Base-by-base conservation (phyloP, 495 filamentous ascomycete species). In the Articulospora tetracladia region DNA sequence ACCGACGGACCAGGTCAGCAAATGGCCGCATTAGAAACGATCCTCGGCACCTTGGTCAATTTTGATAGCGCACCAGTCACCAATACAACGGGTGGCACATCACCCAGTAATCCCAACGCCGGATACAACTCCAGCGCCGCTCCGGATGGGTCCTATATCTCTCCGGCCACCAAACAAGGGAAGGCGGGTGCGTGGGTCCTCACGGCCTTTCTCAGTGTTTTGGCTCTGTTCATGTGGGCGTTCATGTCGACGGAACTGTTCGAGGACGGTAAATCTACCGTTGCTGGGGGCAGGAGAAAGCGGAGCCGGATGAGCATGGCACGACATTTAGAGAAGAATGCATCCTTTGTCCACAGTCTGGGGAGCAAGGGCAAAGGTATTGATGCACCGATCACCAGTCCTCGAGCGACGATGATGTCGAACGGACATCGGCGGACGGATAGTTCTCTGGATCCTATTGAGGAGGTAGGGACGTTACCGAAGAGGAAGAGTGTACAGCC, bases 11-110 rank as follows among this genome's bases (percentile, higher is more conserved):
- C 89, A 19, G 87, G 88, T 0, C 81, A 90, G 73, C 81, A 90
- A 69, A 82, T 92, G 80, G 79, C 77, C 34, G 89, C 86, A 3
- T 72, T 93, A 34, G 83, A 87, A 66, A 82, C 87, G 20, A 76
- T 92, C 10, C 78, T 87, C 63, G 82, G 84, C 1, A 74, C 79
- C 11, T 62, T 87, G 7, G 53, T 57, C 15, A 1, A 70, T 74
- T 26, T 12, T 28, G 17, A 51, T 53, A 52, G 60, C 47, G 3
- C 74, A 0, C 90, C 89, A 0, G 82, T 89, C 8, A 91, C 87
- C 0, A 73, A 82, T 26, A 66, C 75, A 12, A 80, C 77, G 0
- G 91, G 92, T 8, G 92, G 92, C 1, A 92, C 86, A 2, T 93
- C 89, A 66, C 74, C 75, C 44, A 89, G 91, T 1, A 74, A 93